Evolutionary conservation across 2,329 filamentous ascomycete genomes (phyloP).

Genomic region (Trichoderma cornu-damae): DNA sequence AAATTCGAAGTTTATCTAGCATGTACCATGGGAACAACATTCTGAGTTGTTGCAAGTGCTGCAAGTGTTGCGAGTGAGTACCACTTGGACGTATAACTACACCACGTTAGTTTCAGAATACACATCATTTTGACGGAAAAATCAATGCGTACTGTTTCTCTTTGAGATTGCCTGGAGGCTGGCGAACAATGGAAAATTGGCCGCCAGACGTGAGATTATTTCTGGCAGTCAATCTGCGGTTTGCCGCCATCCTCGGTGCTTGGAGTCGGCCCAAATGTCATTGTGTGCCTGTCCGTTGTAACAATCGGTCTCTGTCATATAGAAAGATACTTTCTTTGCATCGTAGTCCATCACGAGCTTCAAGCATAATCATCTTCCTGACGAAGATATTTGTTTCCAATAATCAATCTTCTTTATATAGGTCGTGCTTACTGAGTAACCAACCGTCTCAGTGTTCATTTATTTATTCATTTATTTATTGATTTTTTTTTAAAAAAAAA

Average conservation of each 20-base stretch:
- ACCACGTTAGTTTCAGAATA: neutral
- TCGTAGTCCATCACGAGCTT: neutral
- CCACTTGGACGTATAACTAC: too few species aligned
- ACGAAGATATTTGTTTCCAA: slow-evolving; percentile 21
- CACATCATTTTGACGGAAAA: neutral
- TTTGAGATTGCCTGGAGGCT: slow-evolving; percentile 16
- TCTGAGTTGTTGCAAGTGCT: neutral
- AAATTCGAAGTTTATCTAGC: too few species aligned
- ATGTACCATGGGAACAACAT: neutral
- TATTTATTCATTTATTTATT: neutral
- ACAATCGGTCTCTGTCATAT: slow-evolving; percentile 8
- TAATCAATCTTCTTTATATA: too few species aligned
- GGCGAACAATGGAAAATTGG: slow-evolving; percentile 18
- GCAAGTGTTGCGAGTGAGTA: too few species aligned
- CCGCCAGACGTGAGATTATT: slow-evolving; percentile 21
- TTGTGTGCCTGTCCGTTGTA: slow-evolving; percentile 19
- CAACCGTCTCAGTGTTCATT: neutral
- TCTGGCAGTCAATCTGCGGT: slow-evolving; percentile 21
- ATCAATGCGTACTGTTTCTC: neutral
- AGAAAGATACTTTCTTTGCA: neutral
- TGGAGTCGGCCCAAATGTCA: slow-evolving; percentile 22
- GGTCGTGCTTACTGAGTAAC: too few species aligned
- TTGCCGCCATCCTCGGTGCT: slow-evolving; percentile 16
- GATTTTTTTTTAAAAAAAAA: too few species aligned
- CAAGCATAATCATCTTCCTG: slow-evolving; percentile 20